Conservation (phyloP, 2,329 filamentous ascomycete genomes). For the Apiospora pterosperma region DNA sequence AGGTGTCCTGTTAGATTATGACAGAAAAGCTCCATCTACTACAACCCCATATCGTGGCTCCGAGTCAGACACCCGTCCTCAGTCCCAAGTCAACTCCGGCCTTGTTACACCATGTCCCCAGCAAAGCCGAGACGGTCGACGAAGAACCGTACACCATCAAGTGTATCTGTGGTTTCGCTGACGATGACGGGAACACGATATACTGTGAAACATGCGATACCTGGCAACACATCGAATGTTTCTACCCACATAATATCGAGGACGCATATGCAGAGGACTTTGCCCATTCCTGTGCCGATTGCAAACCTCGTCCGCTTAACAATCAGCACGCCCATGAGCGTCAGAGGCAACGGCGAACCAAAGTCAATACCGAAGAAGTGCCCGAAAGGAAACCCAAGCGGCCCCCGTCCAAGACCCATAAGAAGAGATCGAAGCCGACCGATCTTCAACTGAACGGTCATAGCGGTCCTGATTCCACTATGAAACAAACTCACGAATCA, state of each 20-base stretch:
- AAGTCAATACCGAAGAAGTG: slow-evolving; percentile 39
- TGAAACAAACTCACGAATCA: slow-evolving; percentile 43
- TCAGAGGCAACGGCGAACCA: slow-evolving; percentile 57
- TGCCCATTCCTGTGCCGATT: slow-evolving; percentile 85
- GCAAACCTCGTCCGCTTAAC: slow-evolving; percentile 75
- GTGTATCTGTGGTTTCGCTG: slow-evolving; percentile 90
- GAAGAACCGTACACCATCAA: slow-evolving; percentile 93
- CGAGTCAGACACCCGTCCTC: slow-evolving; percentile 45
- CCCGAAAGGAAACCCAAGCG: slow-evolving; percentile 72
- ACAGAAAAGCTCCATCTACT: slow-evolving; percentile 54
- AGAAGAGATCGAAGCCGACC: slow-evolving; percentile 78
- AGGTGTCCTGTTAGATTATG: slow-evolving; percentile 54
- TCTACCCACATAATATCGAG: slow-evolving; percentile 73
- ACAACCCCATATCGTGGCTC: slow-evolving; percentile 53
- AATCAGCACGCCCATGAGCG: slow-evolving; percentile 70
- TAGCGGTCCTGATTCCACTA: slow-evolving; percentile 52
- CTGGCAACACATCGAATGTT: slow-evolving; percentile 98
- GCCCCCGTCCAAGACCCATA: slow-evolving; percentile 74
- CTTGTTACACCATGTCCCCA: slow-evolving; percentile 37
- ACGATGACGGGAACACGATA: slow-evolving; percentile 97
- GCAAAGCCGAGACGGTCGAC: slow-evolving; percentile 56
- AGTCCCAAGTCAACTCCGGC: slow-evolving; percentile 35
- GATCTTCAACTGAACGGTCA: slow-evolving; percentile 67
- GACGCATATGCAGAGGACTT: slow-evolving; percentile 69
- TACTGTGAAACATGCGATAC: slow-evolving; percentile 94